phyloP scores from a whole-genome alignment of 805 yeast species.

The Candida patagonica region DNA sequence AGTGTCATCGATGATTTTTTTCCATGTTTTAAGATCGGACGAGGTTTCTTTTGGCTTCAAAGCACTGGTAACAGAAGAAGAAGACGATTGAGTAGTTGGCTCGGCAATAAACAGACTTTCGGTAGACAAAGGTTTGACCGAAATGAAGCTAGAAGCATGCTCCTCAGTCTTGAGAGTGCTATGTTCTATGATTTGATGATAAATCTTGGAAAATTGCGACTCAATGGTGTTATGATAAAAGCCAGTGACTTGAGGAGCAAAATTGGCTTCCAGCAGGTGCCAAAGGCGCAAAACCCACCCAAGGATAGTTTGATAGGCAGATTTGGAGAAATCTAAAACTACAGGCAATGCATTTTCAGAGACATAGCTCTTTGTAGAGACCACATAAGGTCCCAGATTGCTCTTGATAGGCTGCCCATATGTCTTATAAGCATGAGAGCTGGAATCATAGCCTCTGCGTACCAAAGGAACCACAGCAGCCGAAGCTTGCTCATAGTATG shows the following conservation, averaged over 20 bases:
- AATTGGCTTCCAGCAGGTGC: slow-evolving; percentile 10
- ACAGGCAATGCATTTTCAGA: slow-evolving; percentile 11
- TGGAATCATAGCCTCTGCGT: neutral
- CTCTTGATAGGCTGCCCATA: slow-evolving; percentile 13
- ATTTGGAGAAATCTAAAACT: neutral
- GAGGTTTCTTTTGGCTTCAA: slow-evolving; percentile 6
- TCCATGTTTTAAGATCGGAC: slow-evolving; percentile 16
- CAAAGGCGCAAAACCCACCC: neutral
- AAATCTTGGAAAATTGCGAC: slow-evolving; percentile 21
- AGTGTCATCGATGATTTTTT: slow-evolving; percentile 17
- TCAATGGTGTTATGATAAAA: slow-evolving; percentile 18
- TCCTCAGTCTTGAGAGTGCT: slow-evolving; percentile 1
- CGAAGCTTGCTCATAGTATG: neutral
- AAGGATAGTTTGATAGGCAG: neutral
- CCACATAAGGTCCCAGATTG: slow-evolving; percentile 8
- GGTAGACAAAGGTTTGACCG: slow-evolving; percentile 1
- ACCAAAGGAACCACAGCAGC: too few species aligned
- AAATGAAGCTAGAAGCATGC: neutral
- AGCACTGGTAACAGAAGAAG: neutral
- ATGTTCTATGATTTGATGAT: slow-evolving; percentile 14
- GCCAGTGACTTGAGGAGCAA: slow-evolving; percentile 12
- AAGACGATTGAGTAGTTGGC: slow-evolving; percentile 6
- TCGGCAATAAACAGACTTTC: slow-evolving; percentile 1
- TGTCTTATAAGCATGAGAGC: slow-evolving; percentile 3
- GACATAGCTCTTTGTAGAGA: slow-evolving; percentile 1